A percentile compares a stretch with the other conserved stretches of the same genome.
phyloP scores from a whole-genome alignment of 2,329 filamentous ascomycete species.

The Pestalotiopsis sp. region DNA sequence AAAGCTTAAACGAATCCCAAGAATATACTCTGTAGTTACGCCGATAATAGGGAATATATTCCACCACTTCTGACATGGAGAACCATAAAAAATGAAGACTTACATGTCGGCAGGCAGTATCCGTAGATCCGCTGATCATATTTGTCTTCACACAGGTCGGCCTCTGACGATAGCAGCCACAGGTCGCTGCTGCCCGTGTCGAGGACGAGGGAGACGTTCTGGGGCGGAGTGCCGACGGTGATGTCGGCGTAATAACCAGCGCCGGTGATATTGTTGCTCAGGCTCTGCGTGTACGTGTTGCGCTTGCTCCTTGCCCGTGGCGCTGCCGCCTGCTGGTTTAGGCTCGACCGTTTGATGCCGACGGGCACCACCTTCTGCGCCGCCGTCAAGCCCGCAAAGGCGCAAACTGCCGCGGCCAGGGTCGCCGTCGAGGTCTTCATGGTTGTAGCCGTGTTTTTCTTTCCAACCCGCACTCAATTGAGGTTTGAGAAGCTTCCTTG shows the following conservation, averaged over 20 bases:
- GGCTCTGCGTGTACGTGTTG: constrained; percentile 1
- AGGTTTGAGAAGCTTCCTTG: no score
- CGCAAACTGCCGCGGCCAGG: background rate
- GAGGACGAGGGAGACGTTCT: constrained; percentile 56
- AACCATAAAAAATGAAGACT: constrained; percentile 17
- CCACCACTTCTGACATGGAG: background rate
- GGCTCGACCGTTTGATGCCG: background rate
- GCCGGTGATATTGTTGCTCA: constrained; percentile 12
- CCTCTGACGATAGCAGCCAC: constrained; percentile 51
- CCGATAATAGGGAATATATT: background rate
- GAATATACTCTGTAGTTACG: background rate
- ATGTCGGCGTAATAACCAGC: constrained; percentile 43
- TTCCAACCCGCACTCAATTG: no score
- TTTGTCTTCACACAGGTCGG: constrained; percentile 41
- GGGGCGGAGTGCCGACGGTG: constrained; percentile 60
- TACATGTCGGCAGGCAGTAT: constrained; percentile 44
- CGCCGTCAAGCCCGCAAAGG: background rate
- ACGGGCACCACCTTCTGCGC: constrained; percentile 9
- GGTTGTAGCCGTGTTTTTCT: background rate
- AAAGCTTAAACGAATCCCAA: background rate
- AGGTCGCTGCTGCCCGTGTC: constrained; percentile 68
- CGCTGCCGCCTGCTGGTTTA: background rate
- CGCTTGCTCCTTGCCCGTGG: background rate
- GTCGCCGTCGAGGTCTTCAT: background rate
- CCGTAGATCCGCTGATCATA: constrained; percentile 37